Conservation (phyloP, 805 yeast genomes). For the Teunomyces kruisii region DNA sequence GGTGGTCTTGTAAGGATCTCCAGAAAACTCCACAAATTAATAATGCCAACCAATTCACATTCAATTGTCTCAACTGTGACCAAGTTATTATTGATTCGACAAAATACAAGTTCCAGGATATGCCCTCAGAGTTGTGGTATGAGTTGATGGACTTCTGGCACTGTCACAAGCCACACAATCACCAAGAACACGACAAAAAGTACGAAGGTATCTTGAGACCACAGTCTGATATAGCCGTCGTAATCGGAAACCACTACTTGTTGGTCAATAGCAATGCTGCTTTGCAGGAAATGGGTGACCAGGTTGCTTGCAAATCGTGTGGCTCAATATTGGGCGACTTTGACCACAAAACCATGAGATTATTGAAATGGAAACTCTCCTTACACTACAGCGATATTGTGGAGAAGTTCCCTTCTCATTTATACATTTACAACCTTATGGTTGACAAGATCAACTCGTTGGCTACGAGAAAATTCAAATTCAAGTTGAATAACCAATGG, state of each 20-base stretch:
- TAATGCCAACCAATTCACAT: conserved; percentile 24
- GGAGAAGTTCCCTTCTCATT: conserved; percentile 19
- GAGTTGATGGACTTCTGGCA: conserved; percentile 98
- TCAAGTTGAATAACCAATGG: conserved; percentile 12
- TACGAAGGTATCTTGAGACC: conserved; percentile 50
- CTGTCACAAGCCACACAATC: conserved; percentile 74
- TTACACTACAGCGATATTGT: not conserved
- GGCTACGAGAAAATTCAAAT: conserved; percentile 34
- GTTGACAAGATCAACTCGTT: conserved; percentile 41
- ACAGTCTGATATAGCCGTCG: conserved; percentile 29
- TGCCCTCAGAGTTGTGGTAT: conserved; percentile 93
- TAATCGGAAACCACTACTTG: conserved; percentile 61
- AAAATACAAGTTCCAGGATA: conserved; percentile 45
- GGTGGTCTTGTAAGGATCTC: conserved; percentile 47
- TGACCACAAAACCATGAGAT: conserved; percentile 13
- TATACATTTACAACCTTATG: conserved; percentile 20
- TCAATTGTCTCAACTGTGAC: conserved; percentile 33
- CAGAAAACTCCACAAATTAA: conserved; percentile 26
- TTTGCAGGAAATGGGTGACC: conserved; percentile 5
- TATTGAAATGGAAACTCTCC: conserved; percentile 11
- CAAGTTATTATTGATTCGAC: conserved; percentile 27
- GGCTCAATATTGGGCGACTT: conserved; percentile 37
- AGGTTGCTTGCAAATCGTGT: conserved; percentile 40
- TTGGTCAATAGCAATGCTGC: conserved; percentile 27
- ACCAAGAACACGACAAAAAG: conserved; percentile 19